Percentiles rank a stretch among this genome's conserved stretches.
Evolutionary conservation across 225 moss, liverwort and hornwort genomes (phyloP).

Genomic region (Sphagnum tenellum): DNA sequence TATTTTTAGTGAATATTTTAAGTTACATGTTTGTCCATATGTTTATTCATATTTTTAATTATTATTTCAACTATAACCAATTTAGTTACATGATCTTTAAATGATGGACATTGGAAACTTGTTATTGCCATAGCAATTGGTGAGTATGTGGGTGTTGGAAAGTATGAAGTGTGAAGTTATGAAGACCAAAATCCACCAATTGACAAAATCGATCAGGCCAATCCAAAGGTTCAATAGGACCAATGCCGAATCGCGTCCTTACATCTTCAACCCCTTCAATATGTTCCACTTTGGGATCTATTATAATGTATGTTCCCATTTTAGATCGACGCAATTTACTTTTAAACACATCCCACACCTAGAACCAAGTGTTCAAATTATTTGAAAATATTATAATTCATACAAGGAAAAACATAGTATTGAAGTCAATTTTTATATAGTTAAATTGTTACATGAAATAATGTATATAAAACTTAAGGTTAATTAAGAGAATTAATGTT

Average conservation of each 20-base stretch:
- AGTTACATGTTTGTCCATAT: too few relatives aligned
- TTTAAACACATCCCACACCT: slow-evolving; percentile 56
- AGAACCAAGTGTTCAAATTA: background rate
- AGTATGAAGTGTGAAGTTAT: slow-evolving; percentile 19
- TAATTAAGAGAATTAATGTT: too few relatives aligned
- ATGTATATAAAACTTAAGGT: too few relatives aligned
- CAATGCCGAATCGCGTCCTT: slow-evolving; percentile 31
- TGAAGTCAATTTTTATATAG: too few relatives aligned
- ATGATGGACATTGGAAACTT: too few relatives aligned
- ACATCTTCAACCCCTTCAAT: slow-evolving; percentile 25
- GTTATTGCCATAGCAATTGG: slow-evolving; percentile 12
- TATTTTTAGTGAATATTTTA: too few relatives aligned
- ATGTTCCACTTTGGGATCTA: slow-evolving; percentile 35
- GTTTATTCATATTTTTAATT: too few relatives aligned
- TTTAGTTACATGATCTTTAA: too few relatives aligned
- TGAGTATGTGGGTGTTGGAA: slow-evolving; percentile 26
- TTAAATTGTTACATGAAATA: too few relatives aligned
- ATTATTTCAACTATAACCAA: too few relatives aligned
- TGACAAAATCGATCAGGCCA: slow-evolving; percentile 49
- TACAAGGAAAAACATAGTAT: too few relatives aligned
- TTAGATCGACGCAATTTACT: slow-evolving; percentile 34
- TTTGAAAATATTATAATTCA: too few relatives aligned
- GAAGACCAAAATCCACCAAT: slow-evolving; percentile 26
- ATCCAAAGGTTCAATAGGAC: slow-evolving; percentile 29
- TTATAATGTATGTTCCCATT: slow-evolving; percentile 35